These are phyloP conservation scores for Fusarium pseudoanthophilum DNA, from an alignment of 2,329 filamentous ascomycete species.

Conservation along the genomic window DNA sequence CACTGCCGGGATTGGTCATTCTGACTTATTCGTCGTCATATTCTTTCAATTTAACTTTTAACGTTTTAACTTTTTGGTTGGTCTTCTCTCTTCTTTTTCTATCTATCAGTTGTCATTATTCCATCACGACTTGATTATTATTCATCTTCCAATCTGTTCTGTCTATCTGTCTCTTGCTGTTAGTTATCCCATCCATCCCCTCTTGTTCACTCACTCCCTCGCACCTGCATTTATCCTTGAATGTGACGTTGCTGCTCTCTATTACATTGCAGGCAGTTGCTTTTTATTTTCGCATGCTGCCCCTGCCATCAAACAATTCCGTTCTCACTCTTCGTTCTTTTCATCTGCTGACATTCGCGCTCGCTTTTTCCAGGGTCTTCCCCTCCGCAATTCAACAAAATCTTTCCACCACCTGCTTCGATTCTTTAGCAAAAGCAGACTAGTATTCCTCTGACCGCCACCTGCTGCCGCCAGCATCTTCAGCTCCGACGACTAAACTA, in stretches of 20 bases:
- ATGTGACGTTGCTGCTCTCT: conserved; percentile 30
- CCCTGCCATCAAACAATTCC: not conserved
- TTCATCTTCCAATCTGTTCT: not conserved
- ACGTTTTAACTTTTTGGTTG: not conserved
- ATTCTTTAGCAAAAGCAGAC: conserved; percentile 19
- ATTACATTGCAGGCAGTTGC: not conserved
- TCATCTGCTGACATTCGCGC: conserved; percentile 16
- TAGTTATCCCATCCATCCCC: conserved; percentile 10
- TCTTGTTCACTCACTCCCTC: conserved; percentile 1
- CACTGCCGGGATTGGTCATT: conserved; percentile 31
- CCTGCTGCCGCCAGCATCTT: conserved; percentile 21
- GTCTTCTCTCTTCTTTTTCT: conserved; percentile 6
- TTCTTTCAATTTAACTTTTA: conserved; percentile 20
- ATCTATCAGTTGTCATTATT: conserved; percentile 2
- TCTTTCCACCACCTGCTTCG: conserved; percentile 5
- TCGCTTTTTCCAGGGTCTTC: conserved; percentile 15
- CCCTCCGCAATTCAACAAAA: conserved; percentile 11
- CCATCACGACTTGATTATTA: not conserved
- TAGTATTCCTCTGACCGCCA: conserved; percentile 35
- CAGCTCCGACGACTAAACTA: conserved; percentile 7
- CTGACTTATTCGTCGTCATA: conserved; percentile 28
- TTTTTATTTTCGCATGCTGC: conserved; percentile 19
- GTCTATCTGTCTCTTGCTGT: not conserved
- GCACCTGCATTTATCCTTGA: conserved; percentile 6
- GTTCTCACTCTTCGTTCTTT: conserved; percentile 6